A percentile compares a stretch with the other conserved stretches of the same genome.
phyloP scores from a whole-genome alignment of 441 rosid species.

The Brassica balearica region DNA sequence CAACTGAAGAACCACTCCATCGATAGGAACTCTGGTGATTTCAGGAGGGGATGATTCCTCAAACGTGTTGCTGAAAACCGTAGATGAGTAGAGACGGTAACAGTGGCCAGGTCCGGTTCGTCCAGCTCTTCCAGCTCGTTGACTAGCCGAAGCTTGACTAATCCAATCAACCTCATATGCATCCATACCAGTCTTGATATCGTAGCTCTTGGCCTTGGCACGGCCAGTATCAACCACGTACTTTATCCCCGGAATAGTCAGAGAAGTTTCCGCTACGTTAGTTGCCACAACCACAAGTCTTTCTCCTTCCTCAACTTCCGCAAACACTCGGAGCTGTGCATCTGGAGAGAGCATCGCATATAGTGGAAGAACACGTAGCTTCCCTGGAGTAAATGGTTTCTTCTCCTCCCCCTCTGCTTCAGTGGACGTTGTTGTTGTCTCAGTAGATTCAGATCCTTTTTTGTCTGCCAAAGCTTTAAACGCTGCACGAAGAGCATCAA shows the following conservation, averaged over 20 bases:
- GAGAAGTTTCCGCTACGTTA: conserved; percentile 52
- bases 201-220: conserved; percentile 83
- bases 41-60: conserved; percentile 83
- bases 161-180: conserved; percentile 82
- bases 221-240: conserved; percentile 97
- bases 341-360: conserved; percentile 93
- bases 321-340: conserved; percentile 86
- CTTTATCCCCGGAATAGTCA: conserved; percentile 49
- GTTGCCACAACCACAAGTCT: conserved; percentile 89
- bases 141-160: conserved; percentile 93
- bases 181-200: conserved; percentile 80
- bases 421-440: conserved; percentile 31
- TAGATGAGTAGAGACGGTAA: conserved; percentile 88
- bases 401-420: conserved; percentile 41
- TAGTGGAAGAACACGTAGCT: conserved; percentile 78
- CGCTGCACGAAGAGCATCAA: conserved; percentile 75
- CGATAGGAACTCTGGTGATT: conserved; percentile 84
- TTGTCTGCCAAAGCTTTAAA: conserved; percentile 70
- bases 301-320: conserved; percentile 79
- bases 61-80: conserved; percentile 70
- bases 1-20: conserved; percentile 84
- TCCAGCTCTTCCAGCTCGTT: conserved; percentile 98
- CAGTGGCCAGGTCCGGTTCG: conserved; percentile 98
- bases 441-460: conserved; percentile 39
- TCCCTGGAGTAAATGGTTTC: conserved; percentile 35